Evolutionary conservation across 768 basidiomycete genomes (phyloP), one percentile per base, ranked within the genome.

Genomic region (Calocera viscosa): DNA sequence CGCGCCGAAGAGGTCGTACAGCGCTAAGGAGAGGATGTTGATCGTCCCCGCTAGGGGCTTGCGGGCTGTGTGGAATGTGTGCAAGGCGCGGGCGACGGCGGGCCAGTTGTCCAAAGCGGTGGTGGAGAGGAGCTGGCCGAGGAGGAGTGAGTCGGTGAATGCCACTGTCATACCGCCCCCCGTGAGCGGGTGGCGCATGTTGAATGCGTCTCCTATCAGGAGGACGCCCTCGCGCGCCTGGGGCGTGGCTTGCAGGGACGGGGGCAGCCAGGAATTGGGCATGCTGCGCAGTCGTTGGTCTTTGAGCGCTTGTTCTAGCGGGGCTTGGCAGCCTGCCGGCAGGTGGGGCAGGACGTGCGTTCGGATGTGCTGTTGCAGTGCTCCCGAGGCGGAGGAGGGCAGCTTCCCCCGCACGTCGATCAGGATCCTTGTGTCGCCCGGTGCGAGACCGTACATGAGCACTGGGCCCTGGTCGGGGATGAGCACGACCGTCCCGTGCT

Each of bases 91-190:
- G 2, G 72, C 65, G 11, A 80, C 70, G n/a, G 69, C 70, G 30
- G 71, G 68, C 80, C 80, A 80, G 69, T 78, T 74, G 8, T 8
- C 3, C 3, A 28, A 33, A 33, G 35, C 12, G 64, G 14, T 7
- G 32, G 64, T 14, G 26, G 64, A 17, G 0, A 96, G 78, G 67
- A 91, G 78, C 17, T 83, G 0, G 35, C 85, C 76, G 16, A 98
- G 81, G 34, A 90, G 70, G 16, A 92, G 87, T 2, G 89, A 88
- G 70, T 98, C 96, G 72, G 86, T 82, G 60, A 98, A 79, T 1
- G 93, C 94, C 40, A 97, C 95, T 0, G 94, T 94, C 96, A 99
- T 99, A 3, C 96, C 96, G 12, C 94, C 79, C 3, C 96, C 96
- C 0, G 96, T 99, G 24, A 99, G 82, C 1, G 96, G 96, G 76